Evolutionary conservation across 345 rosid species (phyloP).

Genomic region (Nasturtium officinale): DNA sequence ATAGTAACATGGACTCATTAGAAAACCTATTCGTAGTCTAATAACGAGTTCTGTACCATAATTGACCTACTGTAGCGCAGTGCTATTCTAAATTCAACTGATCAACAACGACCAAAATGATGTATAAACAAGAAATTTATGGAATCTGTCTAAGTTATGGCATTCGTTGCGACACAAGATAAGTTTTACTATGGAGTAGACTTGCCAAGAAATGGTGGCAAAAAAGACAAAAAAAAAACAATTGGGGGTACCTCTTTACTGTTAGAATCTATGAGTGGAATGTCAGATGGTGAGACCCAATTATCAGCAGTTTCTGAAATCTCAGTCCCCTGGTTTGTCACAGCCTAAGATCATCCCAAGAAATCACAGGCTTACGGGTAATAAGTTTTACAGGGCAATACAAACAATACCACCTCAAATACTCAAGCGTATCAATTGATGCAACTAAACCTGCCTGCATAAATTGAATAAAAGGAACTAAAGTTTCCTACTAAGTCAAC

Average conservation of each 20-base stretch:
- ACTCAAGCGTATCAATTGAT: conserved; percentile 11
- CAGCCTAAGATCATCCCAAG: conserved; percentile 51
- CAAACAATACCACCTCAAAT: background rate
- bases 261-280: conserved; percentile 53
- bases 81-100: conserved; percentile 1
- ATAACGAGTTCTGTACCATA: background rate
- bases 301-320: conserved; percentile 50
- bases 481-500: background rate
- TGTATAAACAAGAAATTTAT: background rate
- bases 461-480: background rate
- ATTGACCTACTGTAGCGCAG: background rate
- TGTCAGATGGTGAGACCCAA: conserved; percentile 49
- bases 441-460: conserved; percentile 6
- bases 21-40: background rate
- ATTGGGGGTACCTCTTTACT: conserved; percentile 50
- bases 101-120: conserved; percentile 4
- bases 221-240: conserved; percentile 21
- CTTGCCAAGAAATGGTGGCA: conserved; percentile 11
- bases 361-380: conserved; percentile 22
- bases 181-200: conserved; percentile 20
- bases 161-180: background rate
- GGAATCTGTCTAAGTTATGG: conserved; percentile 1
- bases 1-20: conserved; percentile 6
- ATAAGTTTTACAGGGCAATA: conserved; percentile 4
- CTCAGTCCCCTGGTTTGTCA: conserved; percentile 49